These are phyloP conservation scores for Cadophora sp. DNA, from an alignment of 2,329 filamentous ascomycete genomes.

Conservation along the genomic window DNA sequence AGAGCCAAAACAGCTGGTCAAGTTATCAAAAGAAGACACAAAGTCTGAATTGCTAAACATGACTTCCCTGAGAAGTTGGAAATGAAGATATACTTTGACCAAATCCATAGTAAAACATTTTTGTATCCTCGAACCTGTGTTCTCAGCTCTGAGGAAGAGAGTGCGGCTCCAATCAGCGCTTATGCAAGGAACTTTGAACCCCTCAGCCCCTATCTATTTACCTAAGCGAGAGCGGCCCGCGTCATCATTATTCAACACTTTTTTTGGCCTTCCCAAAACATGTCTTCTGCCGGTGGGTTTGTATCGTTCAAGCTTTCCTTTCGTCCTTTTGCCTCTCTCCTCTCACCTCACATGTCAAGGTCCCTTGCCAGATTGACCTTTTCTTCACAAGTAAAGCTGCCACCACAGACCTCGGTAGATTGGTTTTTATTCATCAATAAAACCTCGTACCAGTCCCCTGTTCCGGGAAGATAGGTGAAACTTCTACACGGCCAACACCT, in stretches of 20 bases:
- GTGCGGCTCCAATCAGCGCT: conserved; percentile 2
- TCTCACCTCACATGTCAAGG: conserved; percentile 14
- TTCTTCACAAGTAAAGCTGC: background rate
- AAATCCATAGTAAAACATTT: background rate
- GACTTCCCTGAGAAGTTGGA: background rate
- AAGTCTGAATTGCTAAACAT: no score
- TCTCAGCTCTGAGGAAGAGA: background rate
- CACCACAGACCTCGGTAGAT: conserved; percentile 7
- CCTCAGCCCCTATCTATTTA: background rate
- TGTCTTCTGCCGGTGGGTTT: background rate
- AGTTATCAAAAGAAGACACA: background rate
- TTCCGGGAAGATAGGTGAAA: conserved; percentile 1
- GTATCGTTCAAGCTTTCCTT: conserved; percentile 10
- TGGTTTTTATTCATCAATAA: conserved; percentile 2
- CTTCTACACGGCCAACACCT: background rate
- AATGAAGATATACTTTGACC: conserved; percentile 12
- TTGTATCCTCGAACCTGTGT: background rate
- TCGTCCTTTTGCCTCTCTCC: background rate
- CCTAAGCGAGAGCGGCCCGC: conserved; percentile 3
- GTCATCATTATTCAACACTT: conserved; percentile 13
- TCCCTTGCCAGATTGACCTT: conserved; percentile 2
- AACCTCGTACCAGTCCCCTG: background rate
- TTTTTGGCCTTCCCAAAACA: conserved; percentile 2
- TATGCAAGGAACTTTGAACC: background rate
- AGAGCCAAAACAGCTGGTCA: background rate